Evolutionary conservation across 495 filamentous ascomycete genomes (phyloP).

Genomic region (Usnea hakonensis): DNA sequence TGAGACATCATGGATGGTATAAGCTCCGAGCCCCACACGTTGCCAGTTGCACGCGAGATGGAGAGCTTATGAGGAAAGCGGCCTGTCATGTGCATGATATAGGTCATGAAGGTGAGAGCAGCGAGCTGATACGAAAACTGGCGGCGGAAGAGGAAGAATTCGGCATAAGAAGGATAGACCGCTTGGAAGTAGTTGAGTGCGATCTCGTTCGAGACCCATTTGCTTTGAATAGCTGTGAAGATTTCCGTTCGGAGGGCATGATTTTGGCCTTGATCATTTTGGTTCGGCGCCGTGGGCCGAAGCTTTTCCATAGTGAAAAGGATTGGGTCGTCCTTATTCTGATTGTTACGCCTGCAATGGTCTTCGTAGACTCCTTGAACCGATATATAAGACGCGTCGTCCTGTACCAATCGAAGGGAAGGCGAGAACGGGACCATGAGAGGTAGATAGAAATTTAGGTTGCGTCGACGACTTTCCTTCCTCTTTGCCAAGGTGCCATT

Average conservation of each 20-base stretch:
- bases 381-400: constrained; percentile 89
- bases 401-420: constrained; percentile 85
- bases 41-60: constrained; percentile 81
- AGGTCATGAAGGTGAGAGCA: constrained; percentile 97
- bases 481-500: constrained; percentile 82
- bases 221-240: constrained; percentile 82
- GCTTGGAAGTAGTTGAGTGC: constrained; percentile 84
- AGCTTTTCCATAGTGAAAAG: constrained; percentile 93
- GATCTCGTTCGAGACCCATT: constrained; percentile 73
- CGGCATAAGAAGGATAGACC: constrained; percentile 79
- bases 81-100: constrained; percentile 89
- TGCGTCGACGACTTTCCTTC: constrained; percentile 88
- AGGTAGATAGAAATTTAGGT: constrained; percentile 91
- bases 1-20: constrained; percentile 71
- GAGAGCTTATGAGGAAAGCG: constrained; percentile 92
- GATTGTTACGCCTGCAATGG: constrained; percentile 75
- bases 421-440: constrained; percentile 91
- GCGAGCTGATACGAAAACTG: constrained; percentile 95
- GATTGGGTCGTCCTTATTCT: constrained; percentile 90
- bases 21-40: constrained; percentile 93
- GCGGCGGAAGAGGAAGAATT: constrained; percentile 96
- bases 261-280: constrained; percentile 52
- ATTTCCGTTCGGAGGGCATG: constrained; percentile 70
- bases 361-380: constrained; percentile 93
- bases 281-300: constrained; percentile 48